Base-by-base conservation (phyloP, 257 asterid species). In the Solanum gracilifrons region DNA sequence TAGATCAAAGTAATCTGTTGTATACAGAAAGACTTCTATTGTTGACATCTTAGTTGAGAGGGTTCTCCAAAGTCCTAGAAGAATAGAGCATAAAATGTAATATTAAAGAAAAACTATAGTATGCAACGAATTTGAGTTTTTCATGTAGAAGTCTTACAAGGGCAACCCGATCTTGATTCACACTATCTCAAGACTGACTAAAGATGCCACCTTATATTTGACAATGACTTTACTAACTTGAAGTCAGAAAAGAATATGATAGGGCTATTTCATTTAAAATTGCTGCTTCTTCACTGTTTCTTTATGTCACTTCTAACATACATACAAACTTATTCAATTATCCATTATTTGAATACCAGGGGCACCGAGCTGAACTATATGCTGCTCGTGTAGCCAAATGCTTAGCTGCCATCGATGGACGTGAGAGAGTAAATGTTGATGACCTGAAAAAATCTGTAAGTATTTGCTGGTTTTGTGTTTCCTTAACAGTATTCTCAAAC, bases 381-480 rank as follows among this genome's bases (percentile, higher is more conserved):
- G 99, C 99, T 89, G 96, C 99, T 86, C 94, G 99, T 88, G 99
- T 97, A 86, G 99, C 99, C 83, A 93, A 72, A 92, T 95, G 98
- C 94, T 94, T 97, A 91, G 98, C 99, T 91, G 98, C 99, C 58
- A 88, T 97, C 35, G 99, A 97, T 88, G 98, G 99, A 58, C 98
- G 98, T 88, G 99, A 97, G 3, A 97, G 90, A 90, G 99, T 95
- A 73, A 86, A 76, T 75, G 98, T 94, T 89, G 99, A 97, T 91
- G 99, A 97, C 94, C 95, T 97, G 89, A 95, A 97, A 92, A 97
- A 97, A 93, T 95, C 99, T 90, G 99, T 97, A 95, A 93, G 99
- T 91, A 80, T 82, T 85, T 80, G 15, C 86, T 48, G 29, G 10
- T 48, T 80, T 80, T 37, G 68, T 66, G 27, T 80, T 64, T 37